Percentiles rank a stretch among this genome's conserved stretches.
These are phyloP conservation scores for Kodamaea laetipori DNA, from an alignment of 805 yeast species.

Conservation along the genomic window DNA sequence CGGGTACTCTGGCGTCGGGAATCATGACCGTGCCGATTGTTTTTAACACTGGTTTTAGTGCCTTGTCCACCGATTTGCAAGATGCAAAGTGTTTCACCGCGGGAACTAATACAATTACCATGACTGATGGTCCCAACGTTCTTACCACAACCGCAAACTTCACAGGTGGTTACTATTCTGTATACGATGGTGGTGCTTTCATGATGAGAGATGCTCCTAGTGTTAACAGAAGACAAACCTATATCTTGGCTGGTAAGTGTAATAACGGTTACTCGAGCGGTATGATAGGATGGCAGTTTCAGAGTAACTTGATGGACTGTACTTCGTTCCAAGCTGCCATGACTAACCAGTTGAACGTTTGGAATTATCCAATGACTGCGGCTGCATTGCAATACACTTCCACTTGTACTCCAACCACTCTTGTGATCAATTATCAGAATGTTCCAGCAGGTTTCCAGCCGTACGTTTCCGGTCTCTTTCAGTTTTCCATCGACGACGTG, in stretches of 20 bases:
- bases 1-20: constrained; percentile 22
- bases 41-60: constrained; percentile 23
- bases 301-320: constrained; percentile 23
- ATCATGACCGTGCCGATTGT: constrained; percentile 15
- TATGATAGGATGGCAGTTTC: constrained; percentile 21
- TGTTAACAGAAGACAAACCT: constrained; percentile 11
- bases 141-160: constrained; percentile 17
- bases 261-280: constrained; percentile 25
- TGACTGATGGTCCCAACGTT: constrained; percentile 19
- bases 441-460: constrained; percentile 35
- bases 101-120: constrained; percentile 19
- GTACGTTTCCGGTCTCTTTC: constrained; percentile 19
- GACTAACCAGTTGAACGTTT: constrained; percentile 24
- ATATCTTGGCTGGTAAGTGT: constrained; percentile 20
- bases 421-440: constrained; percentile 17
- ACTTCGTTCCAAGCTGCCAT: constrained; percentile 21
- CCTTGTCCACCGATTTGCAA: constrained; percentile 11
- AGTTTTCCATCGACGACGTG: too few relatives aligned
- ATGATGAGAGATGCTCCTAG: constrained; percentile 16
- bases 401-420: constrained; percentile 18
- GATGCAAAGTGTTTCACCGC: constrained; percentile 12
- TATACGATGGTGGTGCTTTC: too few relatives aligned
- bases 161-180: not conserved
- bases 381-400: constrained; percentile 12
- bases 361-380: constrained; percentile 19